Conservation (phyloP, 768 basidiomycete species). For the Phlebiopsis gigantea region DNA sequence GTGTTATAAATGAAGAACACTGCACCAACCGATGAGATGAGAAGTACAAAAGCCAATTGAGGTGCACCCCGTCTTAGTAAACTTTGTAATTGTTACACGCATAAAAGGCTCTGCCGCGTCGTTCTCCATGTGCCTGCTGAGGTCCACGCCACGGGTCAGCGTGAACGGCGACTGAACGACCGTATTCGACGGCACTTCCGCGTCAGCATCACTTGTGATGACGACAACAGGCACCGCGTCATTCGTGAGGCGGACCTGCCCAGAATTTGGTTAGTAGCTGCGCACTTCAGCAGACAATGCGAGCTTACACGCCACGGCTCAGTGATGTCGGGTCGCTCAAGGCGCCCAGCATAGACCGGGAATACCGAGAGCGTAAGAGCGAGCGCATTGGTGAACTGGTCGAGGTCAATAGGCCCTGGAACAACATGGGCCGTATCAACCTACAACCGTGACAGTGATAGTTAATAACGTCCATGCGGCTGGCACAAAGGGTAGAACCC, state of each 20-base stretch:
- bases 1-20: neutral
- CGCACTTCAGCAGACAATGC: neutral
- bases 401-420: conserved; percentile 10
- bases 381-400: conserved; percentile 9
- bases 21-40: conserved; percentile 7
- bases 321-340: neutral
- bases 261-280: neutral
- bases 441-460: neutral
- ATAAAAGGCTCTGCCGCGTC: conserved; percentile 11
- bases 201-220: conserved; percentile 10
- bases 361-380: conserved; percentile 9
- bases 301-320: conserved; percentile 9
- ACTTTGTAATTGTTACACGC: conserved; percentile 9
- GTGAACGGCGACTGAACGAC: conserved; percentile 13
- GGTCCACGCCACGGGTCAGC: conserved; percentile 2
- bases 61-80: conserved; percentile 11
- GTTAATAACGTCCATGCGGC: neutral
- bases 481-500: neutral
- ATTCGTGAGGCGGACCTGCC: conserved; percentile 10
- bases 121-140: neutral
- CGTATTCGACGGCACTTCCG: conserved; percentile 8
- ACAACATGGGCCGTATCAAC: conserved; percentile 14
- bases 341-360: conserved; percentile 12
- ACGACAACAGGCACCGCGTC: conserved; percentile 10
- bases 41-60: conserved; percentile 9